phyloP scores from a whole-genome alignment of 2,329 filamentous ascomycete species.

The Huntiella abstrusa region DNA sequence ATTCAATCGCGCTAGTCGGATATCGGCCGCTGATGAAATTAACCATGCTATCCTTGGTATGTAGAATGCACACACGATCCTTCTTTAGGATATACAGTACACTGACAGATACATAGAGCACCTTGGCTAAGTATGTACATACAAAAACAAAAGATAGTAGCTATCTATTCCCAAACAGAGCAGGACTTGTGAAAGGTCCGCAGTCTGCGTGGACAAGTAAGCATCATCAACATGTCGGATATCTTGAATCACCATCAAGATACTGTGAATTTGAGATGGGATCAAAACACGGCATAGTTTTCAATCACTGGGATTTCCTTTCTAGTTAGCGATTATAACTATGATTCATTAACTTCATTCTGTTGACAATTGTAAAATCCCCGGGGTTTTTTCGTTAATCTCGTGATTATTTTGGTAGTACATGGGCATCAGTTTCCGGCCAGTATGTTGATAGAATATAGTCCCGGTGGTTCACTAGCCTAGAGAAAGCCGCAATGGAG shows the following conservation, averaged over 20 bases:
- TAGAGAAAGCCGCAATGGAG: conserved; percentile 35
- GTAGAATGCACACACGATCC: conserved; percentile 17
- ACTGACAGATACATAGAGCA: conserved; percentile 40
- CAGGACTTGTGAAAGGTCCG: conserved; percentile 69
- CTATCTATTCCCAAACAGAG: conserved; percentile 67
- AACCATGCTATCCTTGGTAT: conserved; percentile 82
- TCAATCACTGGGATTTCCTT: neutral
- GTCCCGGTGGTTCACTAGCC: conserved; percentile 34
- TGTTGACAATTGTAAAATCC: neutral
- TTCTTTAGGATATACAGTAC: neutral
- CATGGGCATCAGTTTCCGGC: conserved; percentile 1
- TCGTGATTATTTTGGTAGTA: neutral
- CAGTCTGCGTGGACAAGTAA: conserved; percentile 59
- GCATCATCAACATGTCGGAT: conserved; percentile 39
- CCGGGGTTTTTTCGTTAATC: neutral
- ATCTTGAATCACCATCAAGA: too few species aligned
- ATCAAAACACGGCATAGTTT: neutral
- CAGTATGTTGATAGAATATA: conserved; percentile 17
- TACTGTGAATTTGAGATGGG: too few species aligned
- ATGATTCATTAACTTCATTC: neutral
- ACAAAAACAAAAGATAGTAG: conserved; percentile 71
- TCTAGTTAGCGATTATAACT: too few species aligned
- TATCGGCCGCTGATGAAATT: conserved; percentile 73
- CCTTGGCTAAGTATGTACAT: conserved; percentile 73
- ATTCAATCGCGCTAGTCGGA: conserved; percentile 55